A percentile compares a stretch with the other conserved stretches of the same genome.
Conservation (phyloP, 257 asterid genomes). For the Scutellaria galericulata region DNA sequence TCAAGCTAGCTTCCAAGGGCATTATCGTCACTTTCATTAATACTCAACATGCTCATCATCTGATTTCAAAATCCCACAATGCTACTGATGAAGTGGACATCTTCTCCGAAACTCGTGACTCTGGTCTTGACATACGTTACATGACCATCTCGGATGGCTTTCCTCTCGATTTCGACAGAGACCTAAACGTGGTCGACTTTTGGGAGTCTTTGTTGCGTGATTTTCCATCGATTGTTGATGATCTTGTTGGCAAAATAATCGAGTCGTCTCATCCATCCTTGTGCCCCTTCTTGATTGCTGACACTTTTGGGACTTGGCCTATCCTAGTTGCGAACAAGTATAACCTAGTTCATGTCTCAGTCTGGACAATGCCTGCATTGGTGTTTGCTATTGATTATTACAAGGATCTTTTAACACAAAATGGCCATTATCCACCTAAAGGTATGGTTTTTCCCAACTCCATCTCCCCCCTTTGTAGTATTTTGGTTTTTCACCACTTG, state of each 20-base stretch:
- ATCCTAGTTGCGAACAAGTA: conserved; percentile 35
- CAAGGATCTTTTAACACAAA: conserved; percentile 33
- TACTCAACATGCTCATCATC: conserved; percentile 52
- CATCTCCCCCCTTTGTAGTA: background rate
- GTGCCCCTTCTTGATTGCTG: conserved; percentile 45
- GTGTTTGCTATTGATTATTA: conserved; percentile 28
- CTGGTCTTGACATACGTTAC: conserved; percentile 57
- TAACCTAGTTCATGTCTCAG: conserved; percentile 33
- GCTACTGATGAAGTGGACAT: conserved; percentile 11
- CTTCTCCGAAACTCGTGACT: conserved; percentile 43
- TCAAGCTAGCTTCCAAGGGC: conserved; percentile 61
- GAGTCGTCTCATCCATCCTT: conserved; percentile 26
- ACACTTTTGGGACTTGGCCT: conserved; percentile 42
- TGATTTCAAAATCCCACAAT: conserved; percentile 44
- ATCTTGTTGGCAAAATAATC: conserved; percentile 38
- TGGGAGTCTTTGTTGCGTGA: conserved; percentile 40
- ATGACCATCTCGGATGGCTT: conserved; percentile 50
- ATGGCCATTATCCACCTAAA: conserved; percentile 42
- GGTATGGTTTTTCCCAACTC: conserved; percentile 1
- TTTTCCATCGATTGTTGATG: conserved; percentile 42
- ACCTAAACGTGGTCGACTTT: conserved; percentile 39
- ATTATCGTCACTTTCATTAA: conserved; percentile 57
- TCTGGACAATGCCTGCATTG: conserved; percentile 28
- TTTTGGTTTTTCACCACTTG: background rate
- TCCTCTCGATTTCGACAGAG: conserved; percentile 47